Evolutionary conservation across 1,139 yeast species (phyloP), one percentile per base, ranked within the genome.

Genomic region (Taphrina deformans): DNA sequence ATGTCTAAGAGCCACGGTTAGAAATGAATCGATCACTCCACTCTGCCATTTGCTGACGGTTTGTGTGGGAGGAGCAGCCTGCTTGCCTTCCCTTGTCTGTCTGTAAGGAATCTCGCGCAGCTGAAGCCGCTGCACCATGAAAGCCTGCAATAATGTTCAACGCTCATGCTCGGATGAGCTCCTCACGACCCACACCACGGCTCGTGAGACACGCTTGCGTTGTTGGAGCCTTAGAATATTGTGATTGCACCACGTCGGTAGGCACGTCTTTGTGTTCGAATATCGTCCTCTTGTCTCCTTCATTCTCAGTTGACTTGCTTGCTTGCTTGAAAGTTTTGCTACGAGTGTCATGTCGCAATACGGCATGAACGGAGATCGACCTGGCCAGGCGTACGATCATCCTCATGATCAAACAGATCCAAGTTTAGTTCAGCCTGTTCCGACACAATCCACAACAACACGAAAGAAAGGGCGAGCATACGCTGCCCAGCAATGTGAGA

Each of bases 391-490:
- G 26, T 29, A 50, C 53, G 56, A 27, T 14, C 27, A 59, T 9
- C 50, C 46, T 18, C 55, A 58, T 7, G 55, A 41, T 18, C 52
- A 48, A 21, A 27, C 26, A 9, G 62, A 41, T 27, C 55, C 24
- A 5, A 52, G 27, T 26, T 45, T 26, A 27, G 58, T 38, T 12
- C 44, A 27, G 7, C 9, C 52, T 12, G 44, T 53, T 10, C 59
- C 59, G 16, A 29, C 53, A 2, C 46, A 23, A 14, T 52, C 53
- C 2, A 48, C 65, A 10, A 48, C 65, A 12, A 44, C 65, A 50
- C 52, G 59, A 45, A 61, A 61, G 59, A 52, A 52, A 26, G 53
- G 65, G 16, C 48, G 65, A 52, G 65, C 59, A 4, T 61, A 61
- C 31, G 59, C 65, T 26, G 59, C 65, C n/a, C 65, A 61, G 38